These are phyloP conservation scores for Rubroshorea leprosula DNA, from an alignment of 345 rosid species.

Conservation along the genomic window DNA sequence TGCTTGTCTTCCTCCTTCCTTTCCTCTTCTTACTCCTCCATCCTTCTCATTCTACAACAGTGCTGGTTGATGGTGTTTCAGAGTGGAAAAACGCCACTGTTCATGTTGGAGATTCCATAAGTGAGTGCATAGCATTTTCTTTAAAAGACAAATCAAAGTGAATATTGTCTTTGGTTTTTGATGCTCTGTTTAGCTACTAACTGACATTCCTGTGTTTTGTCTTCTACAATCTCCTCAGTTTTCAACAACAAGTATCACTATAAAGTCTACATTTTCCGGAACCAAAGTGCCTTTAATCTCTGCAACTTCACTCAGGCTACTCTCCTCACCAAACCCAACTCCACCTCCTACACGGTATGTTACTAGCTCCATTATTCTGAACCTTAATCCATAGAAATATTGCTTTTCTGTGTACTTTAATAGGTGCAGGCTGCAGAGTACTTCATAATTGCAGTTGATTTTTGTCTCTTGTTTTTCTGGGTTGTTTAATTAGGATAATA, in stretches of 20 bases:
- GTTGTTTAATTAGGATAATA: too few relatives aligned
- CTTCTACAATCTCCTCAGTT: slow-evolving; percentile 30
- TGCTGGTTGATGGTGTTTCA: slow-evolving; percentile 64
- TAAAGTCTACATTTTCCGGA: slow-evolving; percentile 81
- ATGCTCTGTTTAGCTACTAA: background rate
- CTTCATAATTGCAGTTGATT: too few relatives aligned
- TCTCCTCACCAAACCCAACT: slow-evolving; percentile 63
- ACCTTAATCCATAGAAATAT: too few relatives aligned
- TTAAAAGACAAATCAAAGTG: background rate
- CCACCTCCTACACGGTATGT: slow-evolving; percentile 65
- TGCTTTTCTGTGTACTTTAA: too few relatives aligned
- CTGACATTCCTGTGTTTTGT: background rate
- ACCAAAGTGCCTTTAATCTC: slow-evolving; percentile 61
- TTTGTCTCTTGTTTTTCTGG: too few relatives aligned
- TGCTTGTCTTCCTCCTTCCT: slow-evolving; percentile 27
- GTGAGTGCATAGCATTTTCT: slow-evolving; percentile 31
- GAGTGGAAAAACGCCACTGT: slow-evolving; percentile 64
- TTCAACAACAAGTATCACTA: slow-evolving; percentile 71
- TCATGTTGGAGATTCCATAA: slow-evolving; percentile 64
- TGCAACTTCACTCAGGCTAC: slow-evolving; percentile 78
- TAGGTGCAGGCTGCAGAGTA: too few relatives aligned
- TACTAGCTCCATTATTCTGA: slow-evolving; percentile 9
- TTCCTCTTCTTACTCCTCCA: slow-evolving; percentile 31
- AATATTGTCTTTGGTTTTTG: background rate
- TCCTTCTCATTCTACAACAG: slow-evolving; percentile 39